Evolutionary conservation across 768 basidiomycete species (phyloP), one percentile per base, ranked within the genome.

Genomic region (Podaxis sp.): DNA sequence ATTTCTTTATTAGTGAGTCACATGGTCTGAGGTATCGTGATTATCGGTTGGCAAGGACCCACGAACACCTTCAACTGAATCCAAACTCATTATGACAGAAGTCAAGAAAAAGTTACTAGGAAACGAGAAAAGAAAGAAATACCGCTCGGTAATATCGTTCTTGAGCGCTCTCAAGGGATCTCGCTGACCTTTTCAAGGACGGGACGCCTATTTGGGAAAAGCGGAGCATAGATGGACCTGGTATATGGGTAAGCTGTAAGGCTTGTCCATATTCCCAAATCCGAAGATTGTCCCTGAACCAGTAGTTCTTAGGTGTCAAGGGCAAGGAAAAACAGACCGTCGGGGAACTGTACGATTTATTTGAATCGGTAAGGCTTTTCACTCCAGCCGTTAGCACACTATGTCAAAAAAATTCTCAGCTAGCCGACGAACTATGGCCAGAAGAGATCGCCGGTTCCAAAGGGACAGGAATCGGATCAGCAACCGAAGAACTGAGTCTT

Each of bases 301-400:
- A 50, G 13, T 24, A 8, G 13, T 5, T 12, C 58, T 3, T 46
- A 84, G 83, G 83, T 67, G 83, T 92, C 33, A 91, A 89, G 72
- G 93, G 93, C 20, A 94, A 88, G 67, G 93, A 95, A 72, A 89
- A 84, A 65, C 88, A 87, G 68, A 82, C 89, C 0, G 83, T 91
- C 3, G 86, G 87, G 40, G 93, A 95, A 70, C 73, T 91, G 38
- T 88, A 88, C 65, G 90, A 93, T 68, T 68, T 95, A 10, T 91
- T 95, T 59, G 89, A 93, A 63, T 82, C 82, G 56, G 93, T 93
- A 65, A 68, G 86, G 74, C 15, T 36, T 56, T n/a, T 38, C 33
- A 17, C 10, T 46, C 37, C 26, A 4, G 20, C 40, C 53, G 63
- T 28, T 26, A 46, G 20, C 62, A n/a, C 15, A n/a, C 13, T 58